Conservation (phyloP, 2,329 filamentous ascomycete genomes). For the Aspergillus niger region DNA sequence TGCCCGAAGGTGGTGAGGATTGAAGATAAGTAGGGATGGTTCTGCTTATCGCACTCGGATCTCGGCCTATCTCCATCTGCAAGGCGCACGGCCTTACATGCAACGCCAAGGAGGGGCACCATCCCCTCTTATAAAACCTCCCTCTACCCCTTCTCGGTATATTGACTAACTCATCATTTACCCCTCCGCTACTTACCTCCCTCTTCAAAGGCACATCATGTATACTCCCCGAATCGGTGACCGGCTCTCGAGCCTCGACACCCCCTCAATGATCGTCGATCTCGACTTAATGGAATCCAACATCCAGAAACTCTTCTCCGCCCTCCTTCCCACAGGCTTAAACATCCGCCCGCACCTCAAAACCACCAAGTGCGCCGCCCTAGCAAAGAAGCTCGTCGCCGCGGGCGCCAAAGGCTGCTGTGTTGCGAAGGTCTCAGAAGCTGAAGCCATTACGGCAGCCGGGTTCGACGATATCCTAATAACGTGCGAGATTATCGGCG, state of each 20-base stretch:
- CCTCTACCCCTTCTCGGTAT: no score
- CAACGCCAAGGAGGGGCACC: no score
- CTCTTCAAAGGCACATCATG: constrained; percentile 20
- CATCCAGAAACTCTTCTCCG: constrained; percentile 50
- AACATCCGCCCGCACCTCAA: constrained; percentile 56
- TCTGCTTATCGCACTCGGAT: no score
- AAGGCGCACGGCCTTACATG: no score
- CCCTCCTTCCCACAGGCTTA: constrained; percentile 49
- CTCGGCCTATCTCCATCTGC: no score
- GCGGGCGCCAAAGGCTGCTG: constrained; percentile 56
- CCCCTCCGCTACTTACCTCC: no score
- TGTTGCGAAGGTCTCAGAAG: constrained; percentile 55
- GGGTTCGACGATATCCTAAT: constrained; percentile 55
- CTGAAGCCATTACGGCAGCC: constrained; percentile 45
- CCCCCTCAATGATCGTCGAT: constrained; percentile 59
- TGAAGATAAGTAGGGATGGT: background rate
- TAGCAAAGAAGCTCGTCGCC: constrained; percentile 48
- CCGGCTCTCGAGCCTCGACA: constrained; percentile 50
- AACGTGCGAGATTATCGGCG: constrained; percentile 54
- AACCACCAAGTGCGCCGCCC: constrained; percentile 53
- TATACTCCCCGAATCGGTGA: constrained; percentile 50
- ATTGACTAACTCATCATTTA: no score
- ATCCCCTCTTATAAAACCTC: no score
- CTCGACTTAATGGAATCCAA: constrained; percentile 56
- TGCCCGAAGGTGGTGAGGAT: no score